A percentile compares a stretch with the other conserved stretches of the same genome.
Conservation (phyloP, 202 grass and related monocot species). For the Schoenoplectus tabernaemontani region DNA sequence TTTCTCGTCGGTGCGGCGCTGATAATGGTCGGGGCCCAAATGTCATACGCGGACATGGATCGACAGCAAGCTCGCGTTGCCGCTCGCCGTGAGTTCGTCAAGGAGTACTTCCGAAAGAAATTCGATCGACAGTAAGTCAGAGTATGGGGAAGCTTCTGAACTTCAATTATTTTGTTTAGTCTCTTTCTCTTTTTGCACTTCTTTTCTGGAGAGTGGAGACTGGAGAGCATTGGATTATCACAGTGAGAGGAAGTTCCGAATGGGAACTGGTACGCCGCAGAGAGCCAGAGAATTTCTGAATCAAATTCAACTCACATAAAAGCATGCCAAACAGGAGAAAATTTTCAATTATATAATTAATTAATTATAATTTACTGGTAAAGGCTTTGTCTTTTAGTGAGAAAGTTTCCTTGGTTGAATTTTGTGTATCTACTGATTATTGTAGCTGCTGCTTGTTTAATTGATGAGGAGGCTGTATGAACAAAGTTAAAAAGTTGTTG, state of each 20-base stretch:
- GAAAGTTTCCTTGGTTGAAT: neutral
- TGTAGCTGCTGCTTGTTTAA: neutral
- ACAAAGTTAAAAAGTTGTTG: neutral
- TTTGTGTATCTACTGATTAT: neutral
- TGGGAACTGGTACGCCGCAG: neutral
- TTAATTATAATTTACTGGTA: neutral
- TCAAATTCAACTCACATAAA: neutral
- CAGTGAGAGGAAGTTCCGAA: too few relatives aligned
- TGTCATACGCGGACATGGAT: constrained; percentile 25
- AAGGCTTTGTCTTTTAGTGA: neutral
- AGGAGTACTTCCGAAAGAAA: constrained; percentile 31
- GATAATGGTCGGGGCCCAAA: constrained; percentile 9
- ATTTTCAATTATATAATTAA: neutral
- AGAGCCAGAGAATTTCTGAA: neutral
- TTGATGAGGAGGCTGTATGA: neutral
- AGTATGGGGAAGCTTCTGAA: neutral
- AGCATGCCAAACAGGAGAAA: neutral
- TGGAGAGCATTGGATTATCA: too few relatives aligned
- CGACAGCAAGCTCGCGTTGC: constrained; percentile 23
- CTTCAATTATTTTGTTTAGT: too few relatives aligned
- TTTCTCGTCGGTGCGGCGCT: constrained; percentile 8
- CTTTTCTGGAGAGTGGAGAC: neutral
- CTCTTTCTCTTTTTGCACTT: neutral
- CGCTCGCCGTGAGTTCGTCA: constrained; percentile 24
- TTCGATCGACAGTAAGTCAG: constrained; percentile 12